Evolutionary conservation across 2,329 filamentous ascomycete genomes (phyloP).

Genomic region (Aspergillus terreus): DNA sequence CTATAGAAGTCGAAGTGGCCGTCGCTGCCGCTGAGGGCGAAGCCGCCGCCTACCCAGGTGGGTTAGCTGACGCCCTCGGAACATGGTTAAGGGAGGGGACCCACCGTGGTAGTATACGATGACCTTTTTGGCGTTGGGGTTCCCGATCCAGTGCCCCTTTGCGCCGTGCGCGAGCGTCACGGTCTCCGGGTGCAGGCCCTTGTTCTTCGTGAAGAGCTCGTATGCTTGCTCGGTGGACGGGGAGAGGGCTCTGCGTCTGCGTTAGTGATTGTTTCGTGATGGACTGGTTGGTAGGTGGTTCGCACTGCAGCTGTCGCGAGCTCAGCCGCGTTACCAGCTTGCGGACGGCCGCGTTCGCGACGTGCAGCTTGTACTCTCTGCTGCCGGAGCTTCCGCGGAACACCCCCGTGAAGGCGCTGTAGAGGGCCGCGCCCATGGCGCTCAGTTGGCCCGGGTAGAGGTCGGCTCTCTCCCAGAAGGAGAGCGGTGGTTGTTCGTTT

Average conservation of each 20-base stretch:
- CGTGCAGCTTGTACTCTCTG: constrained; percentile 32
- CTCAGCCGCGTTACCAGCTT: constrained; percentile 20
- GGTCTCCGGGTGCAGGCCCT: constrained; percentile 24
- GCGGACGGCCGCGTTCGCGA: constrained; percentile 30
- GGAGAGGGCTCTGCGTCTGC: constrained; percentile 18
- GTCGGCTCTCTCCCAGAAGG: constrained; percentile 33
- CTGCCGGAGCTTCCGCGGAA: constrained; percentile 39
- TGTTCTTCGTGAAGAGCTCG: constrained; percentile 20
- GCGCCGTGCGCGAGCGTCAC: constrained; percentile 30
- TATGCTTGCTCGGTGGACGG: constrained; percentile 26
- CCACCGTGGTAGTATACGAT: constrained; percentile 39
- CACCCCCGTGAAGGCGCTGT: constrained; percentile 31
- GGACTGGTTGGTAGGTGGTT: neutral
- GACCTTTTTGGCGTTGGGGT: constrained; percentile 36
- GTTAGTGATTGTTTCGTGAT: neutral
- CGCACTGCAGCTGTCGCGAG: constrained; percentile 31
- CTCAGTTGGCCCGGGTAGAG: constrained; percentile 24
- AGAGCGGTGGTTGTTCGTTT: constrained; percentile 19
- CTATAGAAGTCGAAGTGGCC: constrained; percentile 46
- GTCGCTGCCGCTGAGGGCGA: constrained; percentile 41
- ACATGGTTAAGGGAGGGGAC: neutral
- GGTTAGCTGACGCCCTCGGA: neutral
- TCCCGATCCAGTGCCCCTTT: constrained; percentile 38
- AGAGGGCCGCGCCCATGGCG: constrained; percentile 23
- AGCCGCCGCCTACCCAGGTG: constrained; percentile 48